Evolutionary conservation across 371 early-diverging fungal genomes (phyloP), one percentile per base, ranked within the genome.

Genomic region (Zychaea mexicana): DNA sequence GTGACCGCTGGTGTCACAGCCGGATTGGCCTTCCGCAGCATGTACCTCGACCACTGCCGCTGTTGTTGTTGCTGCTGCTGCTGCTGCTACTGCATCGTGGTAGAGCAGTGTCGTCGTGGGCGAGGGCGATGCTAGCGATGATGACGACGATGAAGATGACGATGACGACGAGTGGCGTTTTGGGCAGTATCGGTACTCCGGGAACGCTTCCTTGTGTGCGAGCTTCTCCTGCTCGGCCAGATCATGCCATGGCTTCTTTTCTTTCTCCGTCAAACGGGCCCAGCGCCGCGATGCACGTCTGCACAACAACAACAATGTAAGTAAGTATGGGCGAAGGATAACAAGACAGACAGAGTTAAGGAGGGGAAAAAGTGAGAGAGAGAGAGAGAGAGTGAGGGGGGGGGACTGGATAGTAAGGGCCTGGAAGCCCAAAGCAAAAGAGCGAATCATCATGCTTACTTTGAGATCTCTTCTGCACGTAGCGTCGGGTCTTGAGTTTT

Each of bases 231-330:
- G 76, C 62, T 79, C 79, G 8, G 79, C 79, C 36, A 79, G 53
- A 54, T 69, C 71, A 67, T 79, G 74, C 80, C 80, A 79, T 33
- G 79, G 79, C 47, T 73, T 77, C 64, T 79, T 79, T 72, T 79
- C 77, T 31, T 66, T 66, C 53, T 79, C 79, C 38, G 79, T 66
- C 49, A 79, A 60, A 30, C 62, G 63, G 33, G 77, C 67, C 79
- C 79, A 79, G 27, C 77, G 70, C 49, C 74, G 70, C 24, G 79
- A 79, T 38, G 79, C 79, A 56, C 77, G 77, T 62, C 79, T 49
- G 15, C 4, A 17, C 0, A 49, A 49, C 19, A 49, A 5, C 19
- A 49, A 24, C 24, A 19, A 39, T 39, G 3, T 39, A 13, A 8
- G n/a, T 39, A n/a, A n/a, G n/a, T n/a, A n/a, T n/a, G n/a, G n/a